Conservation (phyloP, 2,329 filamentous ascomycete genomes). For the Botrytis paeoniae region DNA sequence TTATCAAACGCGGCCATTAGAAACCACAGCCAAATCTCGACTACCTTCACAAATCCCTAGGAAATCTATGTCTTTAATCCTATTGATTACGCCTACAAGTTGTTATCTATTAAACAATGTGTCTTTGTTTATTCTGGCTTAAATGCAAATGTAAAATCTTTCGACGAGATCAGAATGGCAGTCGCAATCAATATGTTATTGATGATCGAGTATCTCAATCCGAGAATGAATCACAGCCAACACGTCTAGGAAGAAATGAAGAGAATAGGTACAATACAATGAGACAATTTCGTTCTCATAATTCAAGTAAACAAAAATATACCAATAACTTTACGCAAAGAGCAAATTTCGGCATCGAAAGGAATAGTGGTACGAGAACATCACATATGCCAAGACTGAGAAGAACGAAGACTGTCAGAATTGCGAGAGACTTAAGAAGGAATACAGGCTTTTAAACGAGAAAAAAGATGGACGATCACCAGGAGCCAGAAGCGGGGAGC, state of each 20-base stretch:
- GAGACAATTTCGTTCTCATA: neutral
- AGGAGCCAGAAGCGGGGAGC: neutral
- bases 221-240: neutral
- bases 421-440: neutral
- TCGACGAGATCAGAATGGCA: neutral
- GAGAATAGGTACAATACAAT: neutral
- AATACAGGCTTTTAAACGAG: neutral
- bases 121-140: neutral
- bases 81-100: neutral
- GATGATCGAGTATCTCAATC: neutral
- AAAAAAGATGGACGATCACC: neutral
- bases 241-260: neutral
- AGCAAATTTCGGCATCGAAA: neutral
- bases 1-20: neutral
- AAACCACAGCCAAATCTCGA: neutral
- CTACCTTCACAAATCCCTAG: neutral
- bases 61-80: neutral
- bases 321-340: neutral
- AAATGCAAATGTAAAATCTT: neutral
- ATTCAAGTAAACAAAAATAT: neutral
- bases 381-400: neutral
- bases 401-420: neutral
- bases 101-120: neutral
- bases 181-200: neutral
- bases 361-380: neutral